Base-by-base conservation (phyloP, 75 land plant genomes). In the Selaginella tamariscina region DNA sequence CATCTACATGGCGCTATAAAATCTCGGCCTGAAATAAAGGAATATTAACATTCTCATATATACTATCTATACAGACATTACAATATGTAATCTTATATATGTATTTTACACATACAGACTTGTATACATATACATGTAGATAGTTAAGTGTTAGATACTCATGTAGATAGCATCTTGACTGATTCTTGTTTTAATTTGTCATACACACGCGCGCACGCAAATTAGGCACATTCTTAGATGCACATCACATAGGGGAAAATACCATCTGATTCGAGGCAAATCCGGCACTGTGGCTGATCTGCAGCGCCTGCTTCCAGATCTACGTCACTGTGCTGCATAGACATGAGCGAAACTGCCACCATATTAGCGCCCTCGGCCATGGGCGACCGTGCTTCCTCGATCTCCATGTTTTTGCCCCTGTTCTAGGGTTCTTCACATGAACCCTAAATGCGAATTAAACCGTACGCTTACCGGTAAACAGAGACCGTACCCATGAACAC, bases 1-100 rank as follows among this genome's bases (percentile, higher is more conserved):
- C 97, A 91, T 68, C 85, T 88, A 77, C 97, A 91, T 62, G 97
- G 97, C 27, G 97, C 87, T 55, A 91, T 88, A 75, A 91, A 88
- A 71, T 88, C 97, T 73, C 94, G 75, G 29, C 97, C 94, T 91
- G 84, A 23, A 59, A 59, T 21, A 59, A 59, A n/a, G 18, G 26
- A 59, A 8, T 8, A 59, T 59, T 59, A 8, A 49, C 11, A 11
- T 11, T 11, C 15, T 49, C 54, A 20, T 20, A 11, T 11, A 49
- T 20, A 49, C 11, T 49, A 11, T 49, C 20, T 11, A 11, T 11
- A 11, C 54, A 49, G 11, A 20, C 15, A 20, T 49, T 49, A 20
- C 54, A 49, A 20, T 20, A 49, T 49, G 20, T 11, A 49, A 49
- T 49, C 20, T 20, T 11, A 49, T 65, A 65, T 33, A 65, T 31